phyloP scores from a whole-genome alignment of 495 filamentous ascomycete species.

The Pseudotulostoma volvatum region DNA sequence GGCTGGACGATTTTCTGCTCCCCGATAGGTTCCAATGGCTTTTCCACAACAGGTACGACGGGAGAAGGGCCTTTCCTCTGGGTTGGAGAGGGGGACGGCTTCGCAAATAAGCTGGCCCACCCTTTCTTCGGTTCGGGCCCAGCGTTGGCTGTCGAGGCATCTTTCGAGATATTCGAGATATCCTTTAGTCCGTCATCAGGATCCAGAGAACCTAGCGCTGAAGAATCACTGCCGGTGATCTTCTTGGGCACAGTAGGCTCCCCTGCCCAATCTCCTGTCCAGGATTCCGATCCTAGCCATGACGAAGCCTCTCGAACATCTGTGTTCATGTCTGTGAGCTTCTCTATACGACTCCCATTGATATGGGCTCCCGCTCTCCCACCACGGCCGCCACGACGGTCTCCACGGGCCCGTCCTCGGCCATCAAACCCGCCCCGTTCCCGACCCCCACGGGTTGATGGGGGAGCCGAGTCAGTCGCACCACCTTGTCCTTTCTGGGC shows the following conservation, averaged over 20 bases:
- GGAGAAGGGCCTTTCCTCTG: constrained; percentile 19
- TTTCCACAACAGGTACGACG: constrained; percentile 11
- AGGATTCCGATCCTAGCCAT: constrained; percentile 2
- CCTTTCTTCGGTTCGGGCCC: constrained; percentile 40
- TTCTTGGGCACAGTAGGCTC: constrained; percentile 21
- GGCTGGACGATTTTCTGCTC: constrained; percentile 19
- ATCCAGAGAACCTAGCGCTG: constrained; percentile 13
- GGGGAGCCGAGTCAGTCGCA: constrained; percentile 26
- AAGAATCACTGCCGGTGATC: constrained; percentile 12
- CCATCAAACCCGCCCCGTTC: constrained; percentile 49
- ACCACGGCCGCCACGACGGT: constrained; percentile 57
- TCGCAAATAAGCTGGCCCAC: constrained; percentile 48
- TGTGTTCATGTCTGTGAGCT: not conserved
- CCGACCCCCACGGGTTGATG: constrained; percentile 45
- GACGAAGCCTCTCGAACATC: constrained; percentile 18
- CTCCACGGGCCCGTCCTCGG: constrained; percentile 53
- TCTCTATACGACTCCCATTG: constrained; percentile 27
- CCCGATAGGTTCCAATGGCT: constrained; percentile 5
- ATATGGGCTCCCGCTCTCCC: constrained; percentile 45
- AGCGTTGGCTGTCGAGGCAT: constrained; percentile 21
- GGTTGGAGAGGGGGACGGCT: constrained; percentile 24
- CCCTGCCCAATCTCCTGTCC: constrained; percentile 17
- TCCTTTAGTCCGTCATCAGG: constrained; percentile 16
- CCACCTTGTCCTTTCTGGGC: constrained; percentile 29
- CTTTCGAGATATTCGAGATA: constrained; percentile 2